Evolutionary conservation across 768 basidiomycete species (phyloP), one percentile per base, ranked within the genome.

Genomic region (Chlorophyllum brunneum): DNA sequence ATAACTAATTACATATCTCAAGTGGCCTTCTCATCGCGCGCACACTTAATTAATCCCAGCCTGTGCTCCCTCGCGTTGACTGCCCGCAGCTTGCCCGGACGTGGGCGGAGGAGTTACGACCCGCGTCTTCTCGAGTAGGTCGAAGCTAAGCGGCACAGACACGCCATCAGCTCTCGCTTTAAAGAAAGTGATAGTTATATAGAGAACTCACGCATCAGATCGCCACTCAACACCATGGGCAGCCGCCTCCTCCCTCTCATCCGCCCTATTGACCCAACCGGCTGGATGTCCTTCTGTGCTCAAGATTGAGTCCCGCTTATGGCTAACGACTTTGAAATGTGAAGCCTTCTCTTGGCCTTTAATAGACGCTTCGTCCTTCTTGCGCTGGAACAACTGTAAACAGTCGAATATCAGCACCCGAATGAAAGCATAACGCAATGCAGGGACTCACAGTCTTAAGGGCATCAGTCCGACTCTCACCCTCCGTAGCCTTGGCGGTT

Each of bases 311-410:
- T 88, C 71, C 24, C 85, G 75, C 70, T 86, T 87, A 55, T 83
- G 77, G 13, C 74, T 72, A 4, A 93, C 85, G 30, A 95, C 78
- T 70, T 90, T 89, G 77, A 95, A 93, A 57, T 88, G 84, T 6
- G 83, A 82, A 22, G 60, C 56, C 63, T 60, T 56, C 1, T 61
- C 57, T 5, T 51, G 48, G 2, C 68, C 58, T 18, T 59, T 61
- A 8, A 60, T 56, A 0, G 66, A 66, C 1, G 48, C 58, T 34
- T 73, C 71, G 0, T 71, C 65, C 61, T 81, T 80, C 64, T 82
- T 83, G 24, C 73, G 73, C 64, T 80, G 72, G 70, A 87, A 86
- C 33, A 83, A 29, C 80, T 86, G 18, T 29, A 9, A n/a, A n/a
- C n/a, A n/a, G n/a, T n/a, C 51, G 5, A 48, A 41, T 30, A 46